Percentiles rank a stretch among this genome's conserved stretches.
Conservation (phyloP, 164 flowering plant genomes). For the grape (Vitis vinifera) region DNA sequence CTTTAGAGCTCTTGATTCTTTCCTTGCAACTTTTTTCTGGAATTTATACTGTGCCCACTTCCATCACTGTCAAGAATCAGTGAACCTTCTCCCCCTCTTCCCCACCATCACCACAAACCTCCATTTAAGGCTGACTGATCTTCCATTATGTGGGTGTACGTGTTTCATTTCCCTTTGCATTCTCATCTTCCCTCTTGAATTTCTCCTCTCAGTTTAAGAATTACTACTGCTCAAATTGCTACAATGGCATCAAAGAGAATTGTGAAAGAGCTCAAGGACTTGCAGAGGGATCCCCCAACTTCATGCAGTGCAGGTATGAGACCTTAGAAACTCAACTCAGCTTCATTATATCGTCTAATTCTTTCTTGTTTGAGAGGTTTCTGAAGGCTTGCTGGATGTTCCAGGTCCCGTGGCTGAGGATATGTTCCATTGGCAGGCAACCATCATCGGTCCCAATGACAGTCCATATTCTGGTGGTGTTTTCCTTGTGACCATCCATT, state of each 20-base stretch:
- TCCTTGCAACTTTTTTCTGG: conserved; percentile 24
- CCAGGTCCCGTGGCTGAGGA: conserved; percentile 76
- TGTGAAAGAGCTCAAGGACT: conserved; percentile 64
- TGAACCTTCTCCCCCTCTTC: conserved; percentile 16
- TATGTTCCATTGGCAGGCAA: conserved; percentile 89
- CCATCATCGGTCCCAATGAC: conserved; percentile 71
- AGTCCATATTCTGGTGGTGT: conserved; percentile 76
- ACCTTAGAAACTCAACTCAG: not conserved
- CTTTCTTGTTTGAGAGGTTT: not conserved
- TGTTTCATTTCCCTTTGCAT: not conserved
- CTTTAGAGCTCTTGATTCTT: conserved; percentile 5
- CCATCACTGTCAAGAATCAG: conserved; percentile 12
- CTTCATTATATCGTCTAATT: not conserved
- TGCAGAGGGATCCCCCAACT: conserved; percentile 79
- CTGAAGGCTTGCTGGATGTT: not conserved
- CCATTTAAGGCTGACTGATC: conserved; percentile 21
- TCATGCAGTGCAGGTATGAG: conserved; percentile 71
- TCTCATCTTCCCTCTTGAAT: not conserved
- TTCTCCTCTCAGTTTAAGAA: not conserved
- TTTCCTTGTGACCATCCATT: conserved; percentile 64
- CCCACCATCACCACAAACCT: conserved; percentile 7
- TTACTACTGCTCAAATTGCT: not conserved
- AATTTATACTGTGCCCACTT: conserved; percentile 41
- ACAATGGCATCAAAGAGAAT: conserved; percentile 70
- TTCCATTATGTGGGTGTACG: not conserved